Conservation (phyloP, 345 rosid genomes). For the Trapa bicornis region DNA sequence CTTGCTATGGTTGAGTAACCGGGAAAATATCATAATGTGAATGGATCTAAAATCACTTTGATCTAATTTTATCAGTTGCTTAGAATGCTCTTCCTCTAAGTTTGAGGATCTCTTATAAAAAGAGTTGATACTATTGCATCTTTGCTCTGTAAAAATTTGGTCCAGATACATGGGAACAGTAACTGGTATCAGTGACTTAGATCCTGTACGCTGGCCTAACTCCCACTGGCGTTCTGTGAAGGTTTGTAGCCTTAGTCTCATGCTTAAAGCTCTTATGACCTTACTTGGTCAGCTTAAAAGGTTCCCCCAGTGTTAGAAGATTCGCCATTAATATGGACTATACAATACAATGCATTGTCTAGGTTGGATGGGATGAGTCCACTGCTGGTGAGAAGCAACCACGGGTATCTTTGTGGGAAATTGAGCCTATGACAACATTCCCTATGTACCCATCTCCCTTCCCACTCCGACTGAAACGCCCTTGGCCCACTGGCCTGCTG, state of each 20-base stretch:
- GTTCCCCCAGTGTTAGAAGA: neutral
- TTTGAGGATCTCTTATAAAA: neutral
- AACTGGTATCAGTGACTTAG: conserved; percentile 58
- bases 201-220: conserved; percentile 61
- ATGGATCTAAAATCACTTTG: neutral
- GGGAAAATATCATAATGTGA: neutral
- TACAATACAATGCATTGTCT: conserved; percentile 3
- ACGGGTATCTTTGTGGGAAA: conserved; percentile 44
- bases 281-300: neutral
- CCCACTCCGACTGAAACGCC: conserved; percentile 35
- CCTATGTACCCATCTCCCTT: conserved; percentile 42
- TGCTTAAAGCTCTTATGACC: neutral
- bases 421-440: conserved; percentile 44
- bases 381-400: conserved; percentile 53
- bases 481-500: conserved; percentile 34
- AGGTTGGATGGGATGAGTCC: conserved; percentile 55
- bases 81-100: neutral
- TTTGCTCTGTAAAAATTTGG: neutral
- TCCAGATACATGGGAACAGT: conserved; percentile 61
- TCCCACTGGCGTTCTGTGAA: conserved; percentile 67
- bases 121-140: neutral
- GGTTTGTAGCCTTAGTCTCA: conserved; percentile 16
- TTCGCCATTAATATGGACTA: neutral
- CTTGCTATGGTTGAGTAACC: neutral
- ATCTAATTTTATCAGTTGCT: neutral